A percentile compares a stretch with the other conserved stretches of the same genome.
These are phyloP conservation scores for Onygenales sp. DNA, from an alignment of 2,329 filamentous ascomycete genomes.

Conservation along the genomic window DNA sequence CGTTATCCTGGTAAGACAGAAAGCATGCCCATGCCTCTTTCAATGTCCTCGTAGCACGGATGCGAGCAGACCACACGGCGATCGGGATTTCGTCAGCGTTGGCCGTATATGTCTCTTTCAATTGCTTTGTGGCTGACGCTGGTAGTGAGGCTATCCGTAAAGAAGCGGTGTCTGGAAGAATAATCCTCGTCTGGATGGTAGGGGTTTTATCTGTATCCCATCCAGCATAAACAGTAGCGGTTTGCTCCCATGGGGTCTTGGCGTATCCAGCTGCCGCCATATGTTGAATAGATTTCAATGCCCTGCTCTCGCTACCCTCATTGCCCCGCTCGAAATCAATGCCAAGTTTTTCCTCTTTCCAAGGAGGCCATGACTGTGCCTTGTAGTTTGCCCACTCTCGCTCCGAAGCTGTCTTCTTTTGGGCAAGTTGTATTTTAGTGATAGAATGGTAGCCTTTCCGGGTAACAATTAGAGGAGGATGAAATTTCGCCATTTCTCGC, in stretches of 20 bases:
- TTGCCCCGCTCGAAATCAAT: conserved; percentile 50
- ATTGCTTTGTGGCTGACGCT: not conserved
- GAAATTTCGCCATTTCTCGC: conserved; percentile 45
- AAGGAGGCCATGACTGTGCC: conserved; percentile 54
- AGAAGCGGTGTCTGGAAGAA: conserved; percentile 20
- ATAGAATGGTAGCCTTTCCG: conserved; percentile 49
- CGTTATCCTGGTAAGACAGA: conserved; percentile 43
- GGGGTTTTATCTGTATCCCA: conserved; percentile 56
- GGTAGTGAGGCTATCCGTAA: not conserved
- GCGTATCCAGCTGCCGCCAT: conserved; percentile 54
- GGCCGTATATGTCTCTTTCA: not conserved
- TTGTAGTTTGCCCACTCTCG: conserved; percentile 51
- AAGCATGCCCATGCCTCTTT: conserved; percentile 59
- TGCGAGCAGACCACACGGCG: conserved; percentile 47
- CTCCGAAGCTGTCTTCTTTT: conserved; percentile 47
- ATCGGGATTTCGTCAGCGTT: conserved; percentile 13
- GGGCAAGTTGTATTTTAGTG: conserved; percentile 47
- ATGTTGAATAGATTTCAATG: conserved; percentile 44
- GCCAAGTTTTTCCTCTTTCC: conserved; percentile 52
- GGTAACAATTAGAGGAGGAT: conserved; percentile 47
- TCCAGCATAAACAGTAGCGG: conserved; percentile 47
- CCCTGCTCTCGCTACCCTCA: conserved; percentile 48
- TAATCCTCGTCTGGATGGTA: conserved; percentile 50
- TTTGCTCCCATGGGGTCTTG: conserved; percentile 41
- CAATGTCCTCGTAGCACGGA: conserved; percentile 50